phyloP scores from a whole-genome alignment of 2,329 filamentous ascomycete genomes.

The Diaporthe capsici region DNA sequence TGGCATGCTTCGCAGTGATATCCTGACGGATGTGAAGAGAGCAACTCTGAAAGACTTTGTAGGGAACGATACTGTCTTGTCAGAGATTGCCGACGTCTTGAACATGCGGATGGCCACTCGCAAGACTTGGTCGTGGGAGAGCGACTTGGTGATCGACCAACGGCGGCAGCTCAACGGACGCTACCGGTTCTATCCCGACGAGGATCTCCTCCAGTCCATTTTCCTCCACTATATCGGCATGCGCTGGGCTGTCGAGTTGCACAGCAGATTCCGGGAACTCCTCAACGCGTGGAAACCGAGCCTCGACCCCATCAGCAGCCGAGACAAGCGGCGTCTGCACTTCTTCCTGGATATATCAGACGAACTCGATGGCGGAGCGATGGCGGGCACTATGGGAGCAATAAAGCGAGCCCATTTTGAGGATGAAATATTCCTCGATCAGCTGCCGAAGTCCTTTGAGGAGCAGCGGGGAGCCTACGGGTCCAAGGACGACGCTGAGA shows the following conservation, averaged over 20 bases:
- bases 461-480: conserved; percentile 56
- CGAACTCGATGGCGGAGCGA: conserved; percentile 12
- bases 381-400: conserved; percentile 47
- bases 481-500: conserved; percentile 51
- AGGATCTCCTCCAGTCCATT: conserved; percentile 62
- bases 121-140: conserved; percentile 56
- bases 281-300: conserved; percentile 51
- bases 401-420: conserved; percentile 55
- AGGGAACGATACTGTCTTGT: conserved; percentile 51
- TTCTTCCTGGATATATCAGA: conserved; percentile 56
- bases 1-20: conserved; percentile 63
- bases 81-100: conserved; percentile 60
- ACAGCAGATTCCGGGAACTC: conserved; percentile 43
- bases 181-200: conserved; percentile 70
- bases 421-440: conserved; percentile 67
- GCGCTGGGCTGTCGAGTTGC: conserved; percentile 53
- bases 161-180: conserved; percentile 60
- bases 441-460: conserved; percentile 60
- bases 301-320: conserved; percentile 46
- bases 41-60: conserved; percentile 50
- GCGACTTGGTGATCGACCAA: conserved; percentile 52
- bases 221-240: conserved; percentile 58
- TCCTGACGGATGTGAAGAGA: conserved; percentile 59
- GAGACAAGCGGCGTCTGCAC: conserved; percentile 57
- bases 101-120: conserved; percentile 59